These are phyloP conservation scores for Vanderwaltozyma yarrowii DNA, from an alignment of 805 yeast genomes.

Conservation along the genomic window DNA sequence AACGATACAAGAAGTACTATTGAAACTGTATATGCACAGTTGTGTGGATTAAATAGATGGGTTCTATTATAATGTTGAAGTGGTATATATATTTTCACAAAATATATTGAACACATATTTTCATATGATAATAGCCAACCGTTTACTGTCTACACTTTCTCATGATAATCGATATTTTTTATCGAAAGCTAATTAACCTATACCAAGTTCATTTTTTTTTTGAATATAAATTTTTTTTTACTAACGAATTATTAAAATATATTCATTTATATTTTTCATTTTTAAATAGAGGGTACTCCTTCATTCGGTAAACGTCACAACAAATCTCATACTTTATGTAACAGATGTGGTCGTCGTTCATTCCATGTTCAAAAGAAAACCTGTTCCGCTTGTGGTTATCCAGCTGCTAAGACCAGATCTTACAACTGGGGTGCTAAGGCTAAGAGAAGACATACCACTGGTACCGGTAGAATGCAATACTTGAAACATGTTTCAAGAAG, in stretches of 20 bases:
- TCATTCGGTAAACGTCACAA: slow-evolving; percentile 99
- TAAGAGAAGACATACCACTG: slow-evolving; percentile 99
- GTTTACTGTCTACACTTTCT: no score
- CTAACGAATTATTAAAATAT: neutral
- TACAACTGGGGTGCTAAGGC: slow-evolving; percentile 99
- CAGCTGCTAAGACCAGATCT: slow-evolving; percentile 97
- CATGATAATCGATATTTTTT: no score
- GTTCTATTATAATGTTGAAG: no score
- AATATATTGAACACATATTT: no score
- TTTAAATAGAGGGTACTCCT: slow-evolving; percentile 89
- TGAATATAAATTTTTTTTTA: neutral
- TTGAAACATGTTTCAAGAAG: slow-evolving; percentile 94
- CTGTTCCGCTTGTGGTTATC: slow-evolving; percentile 98
- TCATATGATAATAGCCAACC: no score
- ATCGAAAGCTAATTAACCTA: no score
- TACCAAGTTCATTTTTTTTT: no score
- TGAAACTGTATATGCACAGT: no score
- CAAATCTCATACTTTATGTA: slow-evolving; percentile 99
- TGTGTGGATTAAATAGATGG: no score
- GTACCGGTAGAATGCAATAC: slow-evolving; percentile 99
- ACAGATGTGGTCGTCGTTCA: slow-evolving; percentile 98
- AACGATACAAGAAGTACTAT: no score
- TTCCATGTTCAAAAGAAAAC: slow-evolving; percentile 99
- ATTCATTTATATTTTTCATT: slow-evolving; percentile 11
- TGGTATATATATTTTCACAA: no score